Conservation (phyloP, 164 flowering plant species). For the Amborella trichopoda region DNA sequence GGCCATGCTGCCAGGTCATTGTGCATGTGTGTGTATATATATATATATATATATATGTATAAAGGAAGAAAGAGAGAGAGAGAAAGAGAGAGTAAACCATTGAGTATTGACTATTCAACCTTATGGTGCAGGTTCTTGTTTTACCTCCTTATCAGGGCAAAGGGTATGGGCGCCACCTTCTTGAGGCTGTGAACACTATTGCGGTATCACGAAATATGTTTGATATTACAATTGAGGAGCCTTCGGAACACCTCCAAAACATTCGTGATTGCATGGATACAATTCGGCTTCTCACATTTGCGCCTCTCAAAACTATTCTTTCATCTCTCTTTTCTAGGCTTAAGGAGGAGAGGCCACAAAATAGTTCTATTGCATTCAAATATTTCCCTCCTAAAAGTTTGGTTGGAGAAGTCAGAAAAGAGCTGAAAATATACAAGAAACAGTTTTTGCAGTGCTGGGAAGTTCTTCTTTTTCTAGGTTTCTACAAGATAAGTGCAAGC, state of each 20-base stretch:
- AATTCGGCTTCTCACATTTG: conserved; percentile 36
- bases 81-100: no score
- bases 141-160: conserved; percentile 78
- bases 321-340: conserved; percentile 11
- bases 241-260: conserved; percentile 70
- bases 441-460: conserved; percentile 94
- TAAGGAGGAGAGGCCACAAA: conserved; percentile 42
- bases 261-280: conserved; percentile 63
- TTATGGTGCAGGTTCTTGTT: conserved; percentile 66
- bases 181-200: conserved; percentile 47
- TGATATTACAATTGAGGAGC: conserved; percentile 85
- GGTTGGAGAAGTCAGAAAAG: conserved; percentile 48
- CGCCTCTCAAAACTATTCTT: conserved; percentile 12
- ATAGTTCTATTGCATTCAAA: conserved; percentile 25
- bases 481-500: conserved; percentile 39
- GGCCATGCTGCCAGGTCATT: no score
- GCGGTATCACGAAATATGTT: conserved; percentile 55
- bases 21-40: no score
- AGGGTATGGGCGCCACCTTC: conserved; percentile 67
- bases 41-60: no score
- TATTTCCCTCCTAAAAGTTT: conserved; percentile 34
- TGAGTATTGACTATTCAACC: no score
- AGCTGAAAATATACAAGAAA: conserved; percentile 71
- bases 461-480: conserved; percentile 61
- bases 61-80: no score